phyloP scores from a whole-genome alignment of 345 rosid species.

The Lumnitzera littorea region DNA sequence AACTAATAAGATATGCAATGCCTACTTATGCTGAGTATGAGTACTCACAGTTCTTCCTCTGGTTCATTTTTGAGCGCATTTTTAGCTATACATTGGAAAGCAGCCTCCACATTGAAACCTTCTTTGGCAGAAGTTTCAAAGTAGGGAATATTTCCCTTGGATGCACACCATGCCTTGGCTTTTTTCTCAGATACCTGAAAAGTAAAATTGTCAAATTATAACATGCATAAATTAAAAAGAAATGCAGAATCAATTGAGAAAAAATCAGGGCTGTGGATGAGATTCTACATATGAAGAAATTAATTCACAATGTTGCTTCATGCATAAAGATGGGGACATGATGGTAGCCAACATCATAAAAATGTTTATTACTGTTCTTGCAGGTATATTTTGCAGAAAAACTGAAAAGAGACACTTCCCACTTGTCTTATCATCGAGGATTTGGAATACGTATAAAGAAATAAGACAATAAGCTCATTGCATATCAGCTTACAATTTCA shows the following conservation, averaged over 20 bases:
- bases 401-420: too few relatives aligned
- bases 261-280: too few relatives aligned
- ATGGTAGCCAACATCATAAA: too few relatives aligned
- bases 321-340: too few relatives aligned
- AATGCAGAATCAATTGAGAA: not conserved
- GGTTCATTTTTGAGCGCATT: constrained; percentile 87
- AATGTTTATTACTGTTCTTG: too few relatives aligned
- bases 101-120: constrained; percentile 83
- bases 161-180: constrained; percentile 92
- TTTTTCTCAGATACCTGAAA: constrained; percentile 83
- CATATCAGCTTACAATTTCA: too few relatives aligned
- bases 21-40: not conserved
- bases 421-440: too few relatives aligned
- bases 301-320: too few relatives aligned
- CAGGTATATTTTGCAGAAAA: too few relatives aligned
- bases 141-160: constrained; percentile 85
- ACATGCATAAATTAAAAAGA: not conserved
- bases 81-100: constrained; percentile 78
- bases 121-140: constrained; percentile 93
- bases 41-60: constrained; percentile 74
- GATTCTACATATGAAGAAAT: too few relatives aligned
- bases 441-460: too few relatives aligned
- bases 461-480: too few relatives aligned
- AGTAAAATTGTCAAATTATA: constrained; percentile 1
- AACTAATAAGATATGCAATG: not conserved